Conservation (phyloP, 768 basidiomycete species). For the Mycena latifolia region DNA sequence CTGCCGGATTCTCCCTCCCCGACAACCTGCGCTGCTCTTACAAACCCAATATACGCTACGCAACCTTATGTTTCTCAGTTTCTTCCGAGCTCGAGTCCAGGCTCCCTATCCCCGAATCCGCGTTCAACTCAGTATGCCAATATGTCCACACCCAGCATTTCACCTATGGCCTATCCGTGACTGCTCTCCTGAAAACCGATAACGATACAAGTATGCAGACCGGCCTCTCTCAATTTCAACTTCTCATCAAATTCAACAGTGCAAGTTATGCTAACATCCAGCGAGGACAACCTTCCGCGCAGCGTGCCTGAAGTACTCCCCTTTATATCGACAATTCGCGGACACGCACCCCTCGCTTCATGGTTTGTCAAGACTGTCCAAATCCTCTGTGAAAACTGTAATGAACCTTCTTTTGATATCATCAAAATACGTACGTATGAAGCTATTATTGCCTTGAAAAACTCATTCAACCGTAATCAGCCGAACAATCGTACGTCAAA, state of each 20-base stretch:
- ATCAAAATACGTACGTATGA: constrained; percentile 25
- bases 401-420: constrained; percentile 16
- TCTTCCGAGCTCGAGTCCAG: constrained; percentile 12
- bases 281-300: constrained; percentile 18
- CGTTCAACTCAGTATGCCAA: constrained; percentile 16
- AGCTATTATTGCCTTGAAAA: background rate
- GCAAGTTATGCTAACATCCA: constrained; percentile 18
- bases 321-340: constrained; percentile 13
- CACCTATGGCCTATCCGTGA: constrained; percentile 17
- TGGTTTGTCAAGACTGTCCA: constrained; percentile 24
- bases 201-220: constrained; percentile 26
- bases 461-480: constrained; percentile 13
- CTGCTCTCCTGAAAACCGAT: constrained; percentile 28
- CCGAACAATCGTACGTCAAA: constrained; percentile 32
- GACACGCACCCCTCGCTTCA: constrained; percentile 11
- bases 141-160: constrained; percentile 16
- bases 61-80: constrained; percentile 15
- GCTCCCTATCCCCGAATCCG: constrained; percentile 18
- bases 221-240: constrained; percentile 4
- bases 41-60: constrained; percentile 16
- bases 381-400: constrained; percentile 17
- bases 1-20: constrained; percentile 19
- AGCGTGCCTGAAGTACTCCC: constrained; percentile 14
- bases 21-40: constrained; percentile 20
- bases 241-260: constrained; percentile 20